Evolutionary conservation across 345 rosid species (phyloP).

Genomic region (Acer yangbiense): DNA sequence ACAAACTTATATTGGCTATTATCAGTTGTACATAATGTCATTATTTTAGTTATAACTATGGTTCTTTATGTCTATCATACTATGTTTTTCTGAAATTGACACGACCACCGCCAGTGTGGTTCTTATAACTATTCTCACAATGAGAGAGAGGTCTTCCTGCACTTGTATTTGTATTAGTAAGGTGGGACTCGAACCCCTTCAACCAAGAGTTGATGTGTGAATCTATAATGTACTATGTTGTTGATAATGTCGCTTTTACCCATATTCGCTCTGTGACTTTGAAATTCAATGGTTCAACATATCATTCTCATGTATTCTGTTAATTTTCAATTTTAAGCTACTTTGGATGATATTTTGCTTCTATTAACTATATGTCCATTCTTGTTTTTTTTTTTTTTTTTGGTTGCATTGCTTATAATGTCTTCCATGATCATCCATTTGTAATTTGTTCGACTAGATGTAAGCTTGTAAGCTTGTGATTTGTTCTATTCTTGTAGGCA

Average conservation of each 20-base stretch:
- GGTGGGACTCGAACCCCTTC: too few species aligned
- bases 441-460: background rate
- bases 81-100: background rate
- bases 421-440: background rate
- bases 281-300: too few species aligned
- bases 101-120: background rate
- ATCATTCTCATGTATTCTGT: too few species aligned
- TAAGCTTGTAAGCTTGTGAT: background rate
- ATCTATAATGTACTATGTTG: background rate
- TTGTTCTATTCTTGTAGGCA: too few species aligned
- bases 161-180: background rate
- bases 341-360: too few species aligned
- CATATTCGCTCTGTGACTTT: too few species aligned
- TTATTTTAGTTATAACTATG: background rate
- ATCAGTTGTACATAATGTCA: slow-evolving; percentile 3
- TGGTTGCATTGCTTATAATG: background rate
- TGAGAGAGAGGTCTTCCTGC: background rate
- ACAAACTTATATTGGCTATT: background rate
- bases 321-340: too few species aligned
- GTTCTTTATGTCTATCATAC: background rate
- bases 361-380: too few species aligned
- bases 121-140: background rate
- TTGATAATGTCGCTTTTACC: too few species aligned
- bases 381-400: too few species aligned
- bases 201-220: background rate